These are phyloP conservation scores for Samsoniella hepiali DNA, from an alignment of 2,329 filamentous ascomycete genomes.

Conservation along the genomic window DNA sequence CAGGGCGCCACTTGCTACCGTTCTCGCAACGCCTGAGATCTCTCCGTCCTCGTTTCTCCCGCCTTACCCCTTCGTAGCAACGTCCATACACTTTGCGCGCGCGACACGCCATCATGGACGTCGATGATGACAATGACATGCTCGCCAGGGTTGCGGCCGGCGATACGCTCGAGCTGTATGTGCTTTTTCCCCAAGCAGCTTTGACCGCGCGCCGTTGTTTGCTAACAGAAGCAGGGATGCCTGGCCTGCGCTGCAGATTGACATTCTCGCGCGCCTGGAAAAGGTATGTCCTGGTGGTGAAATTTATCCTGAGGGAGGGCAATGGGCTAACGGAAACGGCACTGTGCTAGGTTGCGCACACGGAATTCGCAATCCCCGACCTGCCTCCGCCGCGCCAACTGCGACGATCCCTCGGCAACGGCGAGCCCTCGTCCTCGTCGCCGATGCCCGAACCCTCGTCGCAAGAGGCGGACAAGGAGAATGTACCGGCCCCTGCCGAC, in stretches of 20 bases:
- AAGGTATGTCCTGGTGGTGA: slow-evolving; percentile 38
- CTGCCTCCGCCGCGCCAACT: slow-evolving; percentile 44
- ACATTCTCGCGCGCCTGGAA: slow-evolving; percentile 66
- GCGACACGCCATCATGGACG: slow-evolving; percentile 45
- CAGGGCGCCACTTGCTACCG: background rate
- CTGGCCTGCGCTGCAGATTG: slow-evolving; percentile 66
- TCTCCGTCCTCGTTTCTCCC: background rate
- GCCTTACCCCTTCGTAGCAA: background rate
- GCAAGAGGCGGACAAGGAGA: slow-evolving; percentile 67
- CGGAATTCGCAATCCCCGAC: slow-evolving; percentile 70
- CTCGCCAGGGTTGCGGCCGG: slow-evolving; percentile 49
- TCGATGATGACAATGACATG: slow-evolving; percentile 51
- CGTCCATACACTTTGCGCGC: background rate
- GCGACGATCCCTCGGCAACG: slow-evolving; percentile 26
- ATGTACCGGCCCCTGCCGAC: slow-evolving; percentile 46
- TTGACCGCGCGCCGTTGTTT: slow-evolving; percentile 1
- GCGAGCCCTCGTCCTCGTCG: slow-evolving; percentile 42
- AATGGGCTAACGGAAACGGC: background rate
- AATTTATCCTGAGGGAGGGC: slow-evolving; percentile 39
- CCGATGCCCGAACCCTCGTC: slow-evolving; percentile 42
- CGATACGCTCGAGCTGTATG: slow-evolving; percentile 55
- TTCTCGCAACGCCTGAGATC: background rate
- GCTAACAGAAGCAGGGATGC: slow-evolving; percentile 49
- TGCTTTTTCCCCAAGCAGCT: background rate
- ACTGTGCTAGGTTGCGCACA: slow-evolving; percentile 62